A percentile compares a stretch with the other conserved stretches of the same genome.
Evolutionary conservation across 768 basidiomycete genomes (phyloP).

Genomic region (Pulveroboletus ravenelii): DNA sequence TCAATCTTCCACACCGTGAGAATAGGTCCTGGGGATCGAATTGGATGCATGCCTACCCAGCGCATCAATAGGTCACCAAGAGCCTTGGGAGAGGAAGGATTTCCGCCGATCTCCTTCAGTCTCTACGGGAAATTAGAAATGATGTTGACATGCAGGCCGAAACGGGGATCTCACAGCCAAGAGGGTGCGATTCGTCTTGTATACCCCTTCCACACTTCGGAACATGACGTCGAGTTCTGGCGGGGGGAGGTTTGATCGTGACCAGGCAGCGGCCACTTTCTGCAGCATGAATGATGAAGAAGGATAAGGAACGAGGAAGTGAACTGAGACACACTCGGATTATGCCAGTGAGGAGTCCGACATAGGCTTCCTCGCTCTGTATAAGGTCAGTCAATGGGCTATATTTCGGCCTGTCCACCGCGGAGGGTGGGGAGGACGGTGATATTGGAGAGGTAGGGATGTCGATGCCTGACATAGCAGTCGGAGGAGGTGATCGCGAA

Average conservation of each 20-base stretch:
- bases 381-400: constrained; percentile 92
- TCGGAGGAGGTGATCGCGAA: constrained; percentile 9
- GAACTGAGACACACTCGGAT: constrained; percentile 66
- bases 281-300: constrained; percentile 32
- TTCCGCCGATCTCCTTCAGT: constrained; percentile 90
- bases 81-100: constrained; percentile 88
- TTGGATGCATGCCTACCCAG: constrained; percentile 62
- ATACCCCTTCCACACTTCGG: constrained; percentile 85
- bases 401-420: constrained; percentile 50
- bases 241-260: constrained; percentile 89
- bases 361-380: constrained; percentile 89
- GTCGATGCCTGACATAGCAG: constrained; percentile 18
- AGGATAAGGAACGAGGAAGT: not conserved
- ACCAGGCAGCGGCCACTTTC: constrained; percentile 99
- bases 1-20: constrained; percentile 60
- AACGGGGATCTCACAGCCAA: constrained; percentile 46
- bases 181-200: constrained; percentile 83
- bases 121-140: constrained; percentile 48
- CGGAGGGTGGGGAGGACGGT: constrained; percentile 17
- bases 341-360: constrained; percentile 82
- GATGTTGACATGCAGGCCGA: not conserved
- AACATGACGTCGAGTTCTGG: constrained; percentile 91
- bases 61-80: constrained; percentile 94
- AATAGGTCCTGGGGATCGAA: constrained; percentile 5
- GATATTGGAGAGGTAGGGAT: constrained; percentile 20